phyloP scores from a whole-genome alignment of 805 yeast species.

The Nakazawaea siamensis region DNA sequence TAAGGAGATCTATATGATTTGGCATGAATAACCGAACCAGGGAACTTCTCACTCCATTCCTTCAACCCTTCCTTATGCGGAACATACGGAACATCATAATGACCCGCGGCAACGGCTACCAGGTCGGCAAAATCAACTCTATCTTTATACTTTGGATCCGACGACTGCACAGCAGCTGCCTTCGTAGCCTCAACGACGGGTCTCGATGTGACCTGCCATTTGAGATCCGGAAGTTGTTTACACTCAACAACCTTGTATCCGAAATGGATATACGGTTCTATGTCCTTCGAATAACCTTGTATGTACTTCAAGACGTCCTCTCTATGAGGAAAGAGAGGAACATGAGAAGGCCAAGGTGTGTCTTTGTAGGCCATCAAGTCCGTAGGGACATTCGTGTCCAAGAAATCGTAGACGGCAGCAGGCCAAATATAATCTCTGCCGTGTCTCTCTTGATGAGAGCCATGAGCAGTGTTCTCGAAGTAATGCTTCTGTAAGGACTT shows the following conservation, averaged over 20 bases:
- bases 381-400: conserved; percentile 65
- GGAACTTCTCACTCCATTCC: conserved; percentile 34
- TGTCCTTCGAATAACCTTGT: conserved; percentile 36
- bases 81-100: conserved; percentile 47
- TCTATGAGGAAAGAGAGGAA: conserved; percentile 49
- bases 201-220: conserved; percentile 37
- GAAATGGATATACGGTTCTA: conserved; percentile 31
- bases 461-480: conserved; percentile 1
- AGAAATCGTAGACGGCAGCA: conserved; percentile 51
- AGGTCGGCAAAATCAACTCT: conserved; percentile 45
- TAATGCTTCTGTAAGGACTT: conserved; percentile 1
- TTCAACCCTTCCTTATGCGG: conserved; percentile 50
- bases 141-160: conserved; percentile 13
- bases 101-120: conserved; percentile 57
- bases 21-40: conserved; percentile 47
- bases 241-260: conserved; percentile 39
- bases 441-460: conserved; percentile 2
- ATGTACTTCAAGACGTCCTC: conserved; percentile 52
- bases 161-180: conserved; percentile 19
- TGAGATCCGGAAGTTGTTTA: conserved; percentile 16
- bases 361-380: conserved; percentile 59
- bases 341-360: conserved; percentile 36
- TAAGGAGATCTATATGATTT: conserved; percentile 42
- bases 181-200: conserved; percentile 21
- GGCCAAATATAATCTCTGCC: conserved; percentile 29